Evolutionary conservation across 345 rosid genomes (phyloP).

Genomic region (Syzygium aqueum): DNA sequence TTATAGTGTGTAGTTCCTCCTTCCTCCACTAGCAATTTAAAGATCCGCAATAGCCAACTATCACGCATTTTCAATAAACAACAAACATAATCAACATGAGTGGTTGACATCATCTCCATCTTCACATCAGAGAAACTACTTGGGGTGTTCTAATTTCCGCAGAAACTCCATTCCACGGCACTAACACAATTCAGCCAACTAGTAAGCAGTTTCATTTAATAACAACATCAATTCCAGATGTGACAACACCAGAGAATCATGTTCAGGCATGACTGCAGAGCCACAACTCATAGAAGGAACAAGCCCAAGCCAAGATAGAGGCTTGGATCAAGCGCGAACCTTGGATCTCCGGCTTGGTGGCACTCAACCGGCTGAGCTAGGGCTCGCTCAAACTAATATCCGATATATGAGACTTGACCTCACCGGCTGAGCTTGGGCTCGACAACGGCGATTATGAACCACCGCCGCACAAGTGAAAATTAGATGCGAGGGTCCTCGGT

Average conservation of each 20-base stretch:
- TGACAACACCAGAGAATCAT: neutral
- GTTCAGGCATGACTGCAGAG: neutral
- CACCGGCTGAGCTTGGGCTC: no score
- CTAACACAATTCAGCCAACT: neutral
- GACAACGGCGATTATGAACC: no score
- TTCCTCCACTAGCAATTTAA: neutral
- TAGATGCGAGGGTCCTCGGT: no score
- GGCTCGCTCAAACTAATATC: no score
- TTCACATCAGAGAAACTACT: neutral
- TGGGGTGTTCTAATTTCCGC: neutral
- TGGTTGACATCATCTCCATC: neutral
- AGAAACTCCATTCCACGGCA: neutral
- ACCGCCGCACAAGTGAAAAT: no score
- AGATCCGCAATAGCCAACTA: neutral
- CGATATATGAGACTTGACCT: neutral
- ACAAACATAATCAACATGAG: neutral
- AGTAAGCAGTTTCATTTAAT: neutral
- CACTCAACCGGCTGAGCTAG: no score
- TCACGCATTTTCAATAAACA: neutral
- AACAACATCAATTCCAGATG: neutral
- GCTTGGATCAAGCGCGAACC: neutral
- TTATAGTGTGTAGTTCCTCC: no score
- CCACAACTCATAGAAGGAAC: neutral
- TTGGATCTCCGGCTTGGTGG: neutral
- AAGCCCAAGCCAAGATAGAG: neutral